These are phyloP conservation scores for Ramalina intermedia DNA, from an alignment of 495 filamentous ascomycete genomes.

Conservation along the genomic window DNA sequence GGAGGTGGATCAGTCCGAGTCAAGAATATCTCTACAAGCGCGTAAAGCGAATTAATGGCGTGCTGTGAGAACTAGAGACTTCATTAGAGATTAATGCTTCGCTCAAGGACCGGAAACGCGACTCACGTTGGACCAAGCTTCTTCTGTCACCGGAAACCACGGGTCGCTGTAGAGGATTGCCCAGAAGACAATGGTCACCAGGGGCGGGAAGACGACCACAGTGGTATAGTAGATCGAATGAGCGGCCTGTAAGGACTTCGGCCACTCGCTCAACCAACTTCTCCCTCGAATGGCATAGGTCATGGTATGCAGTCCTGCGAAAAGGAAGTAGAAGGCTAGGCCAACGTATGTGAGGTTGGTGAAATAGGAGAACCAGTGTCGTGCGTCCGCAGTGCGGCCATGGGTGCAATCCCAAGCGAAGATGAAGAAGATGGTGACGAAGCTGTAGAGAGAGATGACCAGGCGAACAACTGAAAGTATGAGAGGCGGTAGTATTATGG, in stretches of 20 bases:
- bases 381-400: slow-evolving; percentile 24
- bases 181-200: slow-evolving; percentile 46
- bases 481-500: slow-evolving; percentile 57
- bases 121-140: slow-evolving; percentile 51
- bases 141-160: slow-evolving; percentile 37
- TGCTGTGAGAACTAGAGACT: slow-evolving; percentile 49
- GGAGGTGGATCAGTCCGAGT: slow-evolving; percentile 45
- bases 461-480: slow-evolving; percentile 43
- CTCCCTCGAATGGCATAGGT: slow-evolving; percentile 44
- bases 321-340: slow-evolving; percentile 59
- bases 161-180: slow-evolving; percentile 28
- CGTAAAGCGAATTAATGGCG: slow-evolving; percentile 55
- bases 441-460: slow-evolving; percentile 52
- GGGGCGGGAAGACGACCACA: slow-evolving; percentile 52
- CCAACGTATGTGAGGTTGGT: slow-evolving; percentile 71
- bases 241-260: slow-evolving; percentile 44
- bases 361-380: slow-evolving; percentile 60
- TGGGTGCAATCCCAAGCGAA: slow-evolving; percentile 43
- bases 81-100: background rate
- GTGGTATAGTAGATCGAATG: slow-evolving; percentile 54
- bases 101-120: slow-evolving; percentile 1
- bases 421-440: slow-evolving; percentile 54
- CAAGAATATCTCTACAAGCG: slow-evolving; percentile 56
- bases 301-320: slow-evolving; percentile 49
- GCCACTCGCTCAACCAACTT: slow-evolving; percentile 42